Percentiles rank a stretch among this genome's conserved stretches.
Evolutionary conservation across 805 yeast genomes (phyloP).

Genomic region (Metschnikowia matae): DNA sequence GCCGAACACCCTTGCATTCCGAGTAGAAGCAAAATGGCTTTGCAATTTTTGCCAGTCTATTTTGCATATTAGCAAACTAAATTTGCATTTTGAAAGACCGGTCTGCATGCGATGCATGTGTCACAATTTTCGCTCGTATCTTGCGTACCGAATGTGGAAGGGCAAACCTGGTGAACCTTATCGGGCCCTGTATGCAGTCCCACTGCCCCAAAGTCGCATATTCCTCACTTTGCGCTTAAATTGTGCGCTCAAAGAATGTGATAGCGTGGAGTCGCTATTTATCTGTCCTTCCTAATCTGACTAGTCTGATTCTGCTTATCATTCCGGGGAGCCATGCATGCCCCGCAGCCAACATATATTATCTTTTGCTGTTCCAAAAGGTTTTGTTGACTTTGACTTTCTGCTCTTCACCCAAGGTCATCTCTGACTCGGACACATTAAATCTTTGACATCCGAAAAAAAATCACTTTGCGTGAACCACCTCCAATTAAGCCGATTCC

Average conservation of each 20-base stretch:
- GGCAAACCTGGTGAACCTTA: conserved; percentile 1
- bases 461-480: neutral
- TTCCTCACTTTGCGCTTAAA: neutral
- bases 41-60: no score
- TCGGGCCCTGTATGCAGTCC: neutral
- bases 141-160: conserved; percentile 1
- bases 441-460: neutral
- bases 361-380: neutral
- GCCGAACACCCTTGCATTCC: neutral
- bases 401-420: neutral
- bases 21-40: no score
- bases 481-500: neutral
- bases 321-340: neutral
- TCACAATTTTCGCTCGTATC: neutral
- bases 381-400: neutral
- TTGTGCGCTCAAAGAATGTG: neutral
- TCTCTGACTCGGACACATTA: neutral
- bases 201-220: neutral
- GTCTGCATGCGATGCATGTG: neutral
- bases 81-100: neutral
- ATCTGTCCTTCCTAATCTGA: neutral
- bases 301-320: neutral
- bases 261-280: neutral
- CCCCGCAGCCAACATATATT: neutral
- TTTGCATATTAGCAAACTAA: no score